Evolutionary conservation across 2,329 filamentous ascomycete species (phyloP).

Genomic region (Arthrobotrys entomopaga): DNA sequence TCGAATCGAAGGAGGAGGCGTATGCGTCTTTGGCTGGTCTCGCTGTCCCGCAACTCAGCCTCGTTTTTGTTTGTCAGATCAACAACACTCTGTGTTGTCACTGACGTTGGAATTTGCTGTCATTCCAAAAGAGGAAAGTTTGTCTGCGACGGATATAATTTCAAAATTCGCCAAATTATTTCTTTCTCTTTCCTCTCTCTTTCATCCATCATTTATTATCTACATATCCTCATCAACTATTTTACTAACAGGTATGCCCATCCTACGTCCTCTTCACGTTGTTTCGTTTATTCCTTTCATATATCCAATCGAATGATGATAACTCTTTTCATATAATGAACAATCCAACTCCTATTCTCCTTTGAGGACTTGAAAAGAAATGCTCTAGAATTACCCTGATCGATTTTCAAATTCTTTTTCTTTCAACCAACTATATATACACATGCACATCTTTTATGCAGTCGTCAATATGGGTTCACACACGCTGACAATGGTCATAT

Average conservation of each 20-base stretch:
- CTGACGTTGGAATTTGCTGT: slow-evolving; percentile 10
- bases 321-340: slow-evolving; percentile 61
- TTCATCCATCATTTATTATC: slow-evolving; percentile 7
- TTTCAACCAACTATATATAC: slow-evolving; percentile 13
- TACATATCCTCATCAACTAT: neutral
- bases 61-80: too few species aligned
- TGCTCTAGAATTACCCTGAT: slow-evolving; percentile 61
- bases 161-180: slow-evolving; percentile 12
- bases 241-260: neutral
- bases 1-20: neutral
- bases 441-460: neutral
- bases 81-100: slow-evolving; percentile 19
- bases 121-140: slow-evolving; percentile 19
- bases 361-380: slow-evolving; percentile 60
- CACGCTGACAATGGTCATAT: slow-evolving; percentile 2
- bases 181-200: slow-evolving; percentile 30
- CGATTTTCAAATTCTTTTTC: slow-evolving; percentile 39
- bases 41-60: slow-evolving; percentile 4
- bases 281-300: slow-evolving; percentile 3
- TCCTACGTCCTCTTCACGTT: slow-evolving; percentile 3
- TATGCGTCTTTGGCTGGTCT: slow-evolving; percentile 17
- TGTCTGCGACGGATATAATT: slow-evolving; percentile 10
- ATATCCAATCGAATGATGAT: slow-evolving; percentile 60
- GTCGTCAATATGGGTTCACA: neutral
- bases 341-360: slow-evolving; percentile 64